phyloP scores from a whole-genome alignment of 2,329 filamentous ascomycete genomes.

The Podosphaera xanthii region DNA sequence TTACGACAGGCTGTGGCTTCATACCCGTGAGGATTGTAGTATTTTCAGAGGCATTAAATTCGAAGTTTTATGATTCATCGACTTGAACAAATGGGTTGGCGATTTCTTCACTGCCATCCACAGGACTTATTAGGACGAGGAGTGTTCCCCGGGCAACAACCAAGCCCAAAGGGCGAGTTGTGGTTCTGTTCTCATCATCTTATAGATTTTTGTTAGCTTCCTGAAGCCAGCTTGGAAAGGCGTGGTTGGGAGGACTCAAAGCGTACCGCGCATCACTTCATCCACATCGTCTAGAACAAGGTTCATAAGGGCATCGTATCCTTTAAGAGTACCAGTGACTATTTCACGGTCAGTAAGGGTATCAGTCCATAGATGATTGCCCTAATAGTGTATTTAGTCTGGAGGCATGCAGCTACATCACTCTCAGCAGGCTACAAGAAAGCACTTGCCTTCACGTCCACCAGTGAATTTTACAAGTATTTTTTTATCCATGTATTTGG shows the following conservation, averaged over 20 bases:
- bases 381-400: neutral
- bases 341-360: constrained; percentile 3
- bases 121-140: constrained; percentile 74
- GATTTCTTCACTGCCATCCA: constrained; percentile 90
- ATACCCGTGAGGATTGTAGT: neutral
- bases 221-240: neutral
- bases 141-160: constrained; percentile 82
- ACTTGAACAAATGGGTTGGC: constrained; percentile 72
- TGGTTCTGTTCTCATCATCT: constrained; percentile 88
- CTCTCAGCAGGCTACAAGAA: neutral
- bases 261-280: constrained; percentile 64
- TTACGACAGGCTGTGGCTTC: too few species aligned
- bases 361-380: neutral
- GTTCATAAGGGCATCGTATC: constrained; percentile 96
- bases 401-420: neutral
- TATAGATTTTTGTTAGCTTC: neutral
- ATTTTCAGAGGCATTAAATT: neutral
- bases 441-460: constrained; percentile 54
- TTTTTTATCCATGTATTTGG: constrained; percentile 92
- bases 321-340: constrained; percentile 81
- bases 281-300: constrained; percentile 85
- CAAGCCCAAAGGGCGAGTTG: constrained; percentile 40
- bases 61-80: constrained; percentile 13
- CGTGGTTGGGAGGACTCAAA: neutral
- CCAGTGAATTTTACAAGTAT: constrained; percentile 94